Conservation (phyloP, 331 rosid genomes). For the Pyracantha coccinea region DNA sequence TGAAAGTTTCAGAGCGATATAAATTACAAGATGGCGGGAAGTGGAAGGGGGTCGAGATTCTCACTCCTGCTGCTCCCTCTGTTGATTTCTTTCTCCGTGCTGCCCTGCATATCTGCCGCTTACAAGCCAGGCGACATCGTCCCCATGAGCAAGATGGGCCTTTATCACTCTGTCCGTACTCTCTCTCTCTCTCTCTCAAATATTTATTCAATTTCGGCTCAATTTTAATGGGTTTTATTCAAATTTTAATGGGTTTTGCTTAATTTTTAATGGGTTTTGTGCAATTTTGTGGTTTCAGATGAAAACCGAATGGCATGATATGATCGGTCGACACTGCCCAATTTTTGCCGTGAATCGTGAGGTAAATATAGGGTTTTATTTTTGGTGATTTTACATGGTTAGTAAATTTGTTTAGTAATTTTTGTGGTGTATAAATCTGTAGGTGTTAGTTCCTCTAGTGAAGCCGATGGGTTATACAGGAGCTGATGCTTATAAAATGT, state of each 20-base stretch:
- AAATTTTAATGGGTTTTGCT: background rate
- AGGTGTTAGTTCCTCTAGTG: constrained; percentile 76
- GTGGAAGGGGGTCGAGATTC: constrained; percentile 9
- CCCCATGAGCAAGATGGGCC: constrained; percentile 97
- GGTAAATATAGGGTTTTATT: constrained; percentile 23
- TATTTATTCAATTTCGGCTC: background rate
- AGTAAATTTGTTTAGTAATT: background rate
- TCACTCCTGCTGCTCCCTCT: constrained; percentile 12
- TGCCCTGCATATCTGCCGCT: constrained; percentile 26
- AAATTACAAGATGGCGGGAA: constrained; percentile 12
- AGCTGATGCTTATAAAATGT: constrained; percentile 87
- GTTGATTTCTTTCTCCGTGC: background rate
- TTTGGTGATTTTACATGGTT: too few relatives aligned
- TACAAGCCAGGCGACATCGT: constrained; percentile 85
- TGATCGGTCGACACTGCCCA: constrained; percentile 92
- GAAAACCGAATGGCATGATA: constrained; percentile 84
- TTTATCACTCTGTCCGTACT: constrained; percentile 78
- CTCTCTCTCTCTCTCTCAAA: background rate
- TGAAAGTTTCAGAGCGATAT: background rate
- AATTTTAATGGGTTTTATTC: too few relatives aligned
- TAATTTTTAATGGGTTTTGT: background rate
- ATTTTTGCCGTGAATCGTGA: constrained; percentile 87
- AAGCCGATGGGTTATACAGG: constrained; percentile 89
- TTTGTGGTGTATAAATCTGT: background rate
- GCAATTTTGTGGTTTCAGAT: constrained; percentile 38